A percentile compares a stretch with the other conserved stretches of the same genome.
Evolutionary conservation across 345 rosid species (phyloP).

Genomic region (Populus euphratica): DNA sequence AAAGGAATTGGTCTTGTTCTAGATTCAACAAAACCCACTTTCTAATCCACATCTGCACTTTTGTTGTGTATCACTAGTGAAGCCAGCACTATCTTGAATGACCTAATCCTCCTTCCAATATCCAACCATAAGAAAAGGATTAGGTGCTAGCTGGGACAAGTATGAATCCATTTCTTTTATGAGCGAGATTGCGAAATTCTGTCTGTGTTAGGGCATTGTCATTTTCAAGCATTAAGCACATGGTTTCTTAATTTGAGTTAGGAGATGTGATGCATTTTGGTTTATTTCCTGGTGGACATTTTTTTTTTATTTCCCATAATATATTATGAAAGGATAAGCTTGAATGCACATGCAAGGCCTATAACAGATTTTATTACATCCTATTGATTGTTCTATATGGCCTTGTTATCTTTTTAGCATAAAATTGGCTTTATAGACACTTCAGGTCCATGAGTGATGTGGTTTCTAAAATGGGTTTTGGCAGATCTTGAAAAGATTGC

Average conservation of each 20-base stretch:
- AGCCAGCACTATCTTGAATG: neutral
- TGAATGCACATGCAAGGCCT: constrained; percentile 20
- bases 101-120: neutral
- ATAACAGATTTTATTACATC: neutral
- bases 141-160: neutral
- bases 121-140: neutral
- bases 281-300: neutral
- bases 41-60: neutral
- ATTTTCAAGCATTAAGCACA: constrained; percentile 4
- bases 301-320: neutral
- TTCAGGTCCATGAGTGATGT: constrained; percentile 5
- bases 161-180: constrained; percentile 16
- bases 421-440: constrained; percentile 6
- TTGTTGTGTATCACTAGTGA: neutral
- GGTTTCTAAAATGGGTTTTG: neutral
- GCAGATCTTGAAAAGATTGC: constrained; percentile 1
- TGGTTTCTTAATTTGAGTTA: neutral
- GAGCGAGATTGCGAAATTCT: constrained; percentile 2
- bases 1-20: neutral
- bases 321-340: neutral
- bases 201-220: neutral
- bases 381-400: neutral
- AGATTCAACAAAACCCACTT: neutral
- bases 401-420: neutral
- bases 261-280: constrained; percentile 6